Evolutionary conservation across 257 asterid species (phyloP).

Genomic region (Fraxinus americana): DNA sequence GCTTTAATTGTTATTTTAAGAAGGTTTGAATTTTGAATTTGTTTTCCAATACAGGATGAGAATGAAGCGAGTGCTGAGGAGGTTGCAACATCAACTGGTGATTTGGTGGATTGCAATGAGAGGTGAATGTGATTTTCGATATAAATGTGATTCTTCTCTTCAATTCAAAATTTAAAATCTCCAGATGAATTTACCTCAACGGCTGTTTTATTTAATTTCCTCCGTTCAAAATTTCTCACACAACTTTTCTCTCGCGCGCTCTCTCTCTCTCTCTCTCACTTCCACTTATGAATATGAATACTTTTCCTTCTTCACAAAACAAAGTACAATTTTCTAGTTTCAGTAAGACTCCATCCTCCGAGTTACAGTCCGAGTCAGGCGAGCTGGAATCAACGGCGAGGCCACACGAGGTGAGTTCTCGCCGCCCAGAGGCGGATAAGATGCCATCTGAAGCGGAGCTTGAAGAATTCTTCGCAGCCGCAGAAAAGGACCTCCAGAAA

Average conservation of each 20-base stretch:
- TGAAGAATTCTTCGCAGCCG: conserved; percentile 58
- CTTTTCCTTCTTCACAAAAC: conserved; percentile 14
- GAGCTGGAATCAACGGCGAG: conserved; percentile 43
- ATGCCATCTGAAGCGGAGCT: conserved; percentile 57
- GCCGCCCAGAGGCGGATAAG: conserved; percentile 28
- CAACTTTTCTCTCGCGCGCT: conserved; percentile 4
- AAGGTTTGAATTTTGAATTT: conserved; percentile 35
- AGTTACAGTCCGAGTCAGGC: conserved; percentile 37
- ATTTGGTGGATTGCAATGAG: conserved; percentile 39
- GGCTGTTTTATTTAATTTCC: conserved; percentile 10
- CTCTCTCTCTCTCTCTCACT: conserved; percentile 18
- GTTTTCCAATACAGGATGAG: conserved; percentile 32
- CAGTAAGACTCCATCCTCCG: conserved; percentile 45
- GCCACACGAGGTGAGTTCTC: conserved; percentile 33
- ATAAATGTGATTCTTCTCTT: conserved; percentile 30
- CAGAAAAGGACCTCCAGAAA: conserved; percentile 51
- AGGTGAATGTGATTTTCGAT: conserved; percentile 33
- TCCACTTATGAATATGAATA: conserved; percentile 14
- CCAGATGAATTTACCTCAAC: conserved; percentile 20
- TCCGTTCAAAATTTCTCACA: conserved; percentile 11
- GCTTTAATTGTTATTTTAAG: conserved; percentile 22
- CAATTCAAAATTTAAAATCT: conserved; percentile 48
- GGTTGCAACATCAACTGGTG: conserved; percentile 35
- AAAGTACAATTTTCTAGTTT: conserved; percentile 2
- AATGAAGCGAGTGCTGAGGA: conserved; percentile 41